Percentiles rank a stretch among this genome's conserved stretches.
Evolutionary conservation across 2,329 filamentous ascomycete species (phyloP).

Genomic region (Epichloe coenophiala): DNA sequence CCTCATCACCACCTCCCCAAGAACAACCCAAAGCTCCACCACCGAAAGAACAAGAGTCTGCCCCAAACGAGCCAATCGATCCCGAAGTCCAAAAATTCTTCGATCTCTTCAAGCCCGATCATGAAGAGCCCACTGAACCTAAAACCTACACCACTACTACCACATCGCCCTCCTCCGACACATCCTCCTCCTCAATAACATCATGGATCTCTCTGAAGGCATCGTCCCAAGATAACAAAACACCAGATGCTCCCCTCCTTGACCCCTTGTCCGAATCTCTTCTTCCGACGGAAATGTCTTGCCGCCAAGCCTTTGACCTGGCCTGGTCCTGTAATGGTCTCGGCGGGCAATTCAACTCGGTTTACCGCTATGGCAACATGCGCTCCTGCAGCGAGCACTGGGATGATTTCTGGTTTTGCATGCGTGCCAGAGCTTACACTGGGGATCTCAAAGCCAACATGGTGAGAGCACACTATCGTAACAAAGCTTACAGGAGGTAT

Average conservation of each 20-base stretch:
- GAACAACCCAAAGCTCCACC: constrained; percentile 12
- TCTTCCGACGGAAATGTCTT: constrained; percentile 75
- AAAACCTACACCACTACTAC: constrained; percentile 8
- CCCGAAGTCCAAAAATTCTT: constrained; percentile 43
- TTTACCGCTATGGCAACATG: constrained; percentile 76
- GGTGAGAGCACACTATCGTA: constrained; percentile 54
- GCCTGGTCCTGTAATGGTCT: constrained; percentile 90
- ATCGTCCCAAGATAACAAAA: constrained; percentile 12
- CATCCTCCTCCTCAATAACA: constrained; percentile 15
- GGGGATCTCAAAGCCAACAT: constrained; percentile 45
- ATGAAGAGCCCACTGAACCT: constrained; percentile 15
- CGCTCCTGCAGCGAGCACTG: constrained; percentile 72
- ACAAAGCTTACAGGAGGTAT: constrained; percentile 53
- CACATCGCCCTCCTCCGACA: constrained; percentile 17
- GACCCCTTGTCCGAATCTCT: constrained; percentile 50
- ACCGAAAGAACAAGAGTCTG: constrained; percentile 9
- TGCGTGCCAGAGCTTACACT: constrained; percentile 59
- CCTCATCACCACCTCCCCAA: constrained; percentile 12
- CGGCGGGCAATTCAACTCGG: constrained; percentile 79
- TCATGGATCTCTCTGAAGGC: constrained; percentile 24
- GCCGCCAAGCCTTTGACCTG: constrained; percentile 77
- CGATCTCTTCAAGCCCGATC: constrained; percentile 25
- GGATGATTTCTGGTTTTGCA: constrained; percentile 96
- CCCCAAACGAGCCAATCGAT: constrained; percentile 23
- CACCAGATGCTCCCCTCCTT: constrained; percentile 14